phyloP scores from a whole-genome alignment of 495 filamentous ascomycete genomes.

The Chaetomium cochliodes region DNA sequence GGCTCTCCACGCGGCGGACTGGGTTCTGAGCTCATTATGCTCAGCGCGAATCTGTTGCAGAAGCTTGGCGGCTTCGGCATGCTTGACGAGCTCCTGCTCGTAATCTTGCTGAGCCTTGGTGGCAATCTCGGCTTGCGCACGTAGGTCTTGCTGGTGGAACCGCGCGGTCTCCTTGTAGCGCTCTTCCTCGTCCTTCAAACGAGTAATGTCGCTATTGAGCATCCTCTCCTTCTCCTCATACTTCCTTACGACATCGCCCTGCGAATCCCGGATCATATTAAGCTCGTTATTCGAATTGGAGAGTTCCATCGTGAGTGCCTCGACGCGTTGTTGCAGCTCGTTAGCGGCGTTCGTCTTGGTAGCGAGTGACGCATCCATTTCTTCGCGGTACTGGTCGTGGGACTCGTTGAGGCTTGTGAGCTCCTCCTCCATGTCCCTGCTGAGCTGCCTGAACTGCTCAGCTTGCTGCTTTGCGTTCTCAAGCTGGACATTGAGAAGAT shows the following conservation, averaged over 20 bases:
- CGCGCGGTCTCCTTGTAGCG: conserved; percentile 70
- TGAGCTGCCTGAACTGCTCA: conserved; percentile 87
- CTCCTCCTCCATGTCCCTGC: conserved; percentile 83
- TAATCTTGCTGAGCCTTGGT: conserved; percentile 92
- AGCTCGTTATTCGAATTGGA: conserved; percentile 76
- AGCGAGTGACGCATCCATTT: conserved; percentile 69
- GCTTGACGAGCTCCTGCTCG: conserved; percentile 87
- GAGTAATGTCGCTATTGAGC: conserved; percentile 71
- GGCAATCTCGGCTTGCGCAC: conserved; percentile 89
- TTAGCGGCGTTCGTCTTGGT: conserved; percentile 73
- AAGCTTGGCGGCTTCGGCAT: conserved; percentile 84
- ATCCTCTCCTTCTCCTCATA: conserved; percentile 75
- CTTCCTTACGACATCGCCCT: conserved; percentile 68
- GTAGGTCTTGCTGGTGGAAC: conserved; percentile 84
- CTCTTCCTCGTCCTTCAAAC: conserved; percentile 82
- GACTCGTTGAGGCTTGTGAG: conserved; percentile 74
- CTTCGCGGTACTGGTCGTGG: conserved; percentile 79
- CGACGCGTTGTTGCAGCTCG: conserved; percentile 75
- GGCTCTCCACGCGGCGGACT: conserved; percentile 66
- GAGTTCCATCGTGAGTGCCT: conserved; percentile 79
- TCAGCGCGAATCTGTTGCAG: conserved; percentile 76
- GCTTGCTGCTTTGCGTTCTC: conserved; percentile 74
- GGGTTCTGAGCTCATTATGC: conserved; percentile 74
- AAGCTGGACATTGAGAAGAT: conserved; percentile 70
- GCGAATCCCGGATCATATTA: conserved; percentile 69